Percentiles rank a stretch among this genome's conserved stretches.
These are phyloP conservation scores for Irpex lacteus DNA, from an alignment of 1,284 basidiomycete species.

Conservation along the genomic window DNA sequence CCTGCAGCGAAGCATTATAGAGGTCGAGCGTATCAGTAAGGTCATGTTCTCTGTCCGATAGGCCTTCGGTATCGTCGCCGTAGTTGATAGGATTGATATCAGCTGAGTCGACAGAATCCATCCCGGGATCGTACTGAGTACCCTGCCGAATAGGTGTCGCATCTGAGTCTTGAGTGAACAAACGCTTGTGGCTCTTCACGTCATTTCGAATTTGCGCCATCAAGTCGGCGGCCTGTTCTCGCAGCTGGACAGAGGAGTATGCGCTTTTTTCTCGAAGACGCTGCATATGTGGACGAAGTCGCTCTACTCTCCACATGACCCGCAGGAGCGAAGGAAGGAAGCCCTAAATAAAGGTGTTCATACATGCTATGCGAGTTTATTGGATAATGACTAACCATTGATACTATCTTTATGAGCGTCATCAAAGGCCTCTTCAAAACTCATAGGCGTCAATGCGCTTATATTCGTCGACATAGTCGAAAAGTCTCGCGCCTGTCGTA, in stretches of 20 bases:
- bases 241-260: conserved; percentile 64
- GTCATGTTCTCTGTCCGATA: neutral
- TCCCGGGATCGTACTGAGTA: neutral
- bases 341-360: too few relatives aligned
- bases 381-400: neutral
- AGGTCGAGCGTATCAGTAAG: neutral
- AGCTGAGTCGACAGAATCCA: conserved; percentile 10
- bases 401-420: neutral
- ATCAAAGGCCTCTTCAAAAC: neutral
- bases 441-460: conserved; percentile 30
- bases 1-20: neutral
- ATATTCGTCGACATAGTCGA: conserved; percentile 66
- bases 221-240: conserved; percentile 71
- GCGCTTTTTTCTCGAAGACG: conserved; percentile 29
- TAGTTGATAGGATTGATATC: neutral
- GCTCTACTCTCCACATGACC: conserved; percentile 13
- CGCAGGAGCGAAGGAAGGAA: too few relatives aligned
- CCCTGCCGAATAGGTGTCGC: conserved; percentile 32
- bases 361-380: too few relatives aligned
- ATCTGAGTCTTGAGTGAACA: conserved; percentile 53
- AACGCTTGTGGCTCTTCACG: conserved; percentile 65
- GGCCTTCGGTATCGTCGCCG: conserved; percentile 16
- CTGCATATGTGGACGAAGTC: conserved; percentile 17
- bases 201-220: conserved; percentile 84
- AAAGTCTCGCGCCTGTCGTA: conserved; percentile 69